Conservation (phyloP, 306 rosid genomes). For the Carpinus viminea region DNA sequence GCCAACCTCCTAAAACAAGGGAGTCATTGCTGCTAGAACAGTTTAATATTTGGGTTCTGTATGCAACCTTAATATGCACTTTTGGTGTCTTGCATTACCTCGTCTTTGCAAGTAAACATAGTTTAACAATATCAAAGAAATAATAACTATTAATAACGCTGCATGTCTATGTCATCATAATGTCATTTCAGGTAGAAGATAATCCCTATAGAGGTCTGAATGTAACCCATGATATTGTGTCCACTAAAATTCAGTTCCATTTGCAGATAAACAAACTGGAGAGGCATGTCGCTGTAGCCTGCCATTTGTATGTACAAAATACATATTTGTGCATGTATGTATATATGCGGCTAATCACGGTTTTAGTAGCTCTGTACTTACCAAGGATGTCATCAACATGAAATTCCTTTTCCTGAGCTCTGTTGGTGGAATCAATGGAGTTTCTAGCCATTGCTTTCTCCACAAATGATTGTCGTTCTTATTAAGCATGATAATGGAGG, state of each 20-base stretch:
- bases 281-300: background rate
- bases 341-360: background rate
- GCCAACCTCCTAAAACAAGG: slow-evolving; percentile 1
- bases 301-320: background rate
- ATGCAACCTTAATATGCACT: slow-evolving; percentile 22
- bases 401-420: slow-evolving; percentile 11
- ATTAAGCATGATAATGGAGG: background rate
- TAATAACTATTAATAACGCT: background rate
- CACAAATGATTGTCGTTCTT: background rate
- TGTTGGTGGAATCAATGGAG: slow-evolving; percentile 9
- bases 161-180: background rate
- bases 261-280: no score
- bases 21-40: slow-evolving; percentile 24
- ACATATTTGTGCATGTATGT: background rate
- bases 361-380: background rate
- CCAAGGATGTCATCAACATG: slow-evolving; percentile 16
- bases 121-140: slow-evolving; percentile 24
- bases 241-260: no score
- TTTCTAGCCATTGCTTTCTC: slow-evolving; percentile 5
- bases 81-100: slow-evolving; percentile 21
- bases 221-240: no score
- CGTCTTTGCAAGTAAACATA: slow-evolving; percentile 4
- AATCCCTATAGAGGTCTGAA: no score
- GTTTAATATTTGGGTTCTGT: slow-evolving; percentile 6
- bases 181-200: no score